Percentiles rank a stretch among this genome's conserved stretches.
phyloP scores from a whole-genome alignment of 495 filamentous ascomycete species.

The Podospora comata region DNA sequence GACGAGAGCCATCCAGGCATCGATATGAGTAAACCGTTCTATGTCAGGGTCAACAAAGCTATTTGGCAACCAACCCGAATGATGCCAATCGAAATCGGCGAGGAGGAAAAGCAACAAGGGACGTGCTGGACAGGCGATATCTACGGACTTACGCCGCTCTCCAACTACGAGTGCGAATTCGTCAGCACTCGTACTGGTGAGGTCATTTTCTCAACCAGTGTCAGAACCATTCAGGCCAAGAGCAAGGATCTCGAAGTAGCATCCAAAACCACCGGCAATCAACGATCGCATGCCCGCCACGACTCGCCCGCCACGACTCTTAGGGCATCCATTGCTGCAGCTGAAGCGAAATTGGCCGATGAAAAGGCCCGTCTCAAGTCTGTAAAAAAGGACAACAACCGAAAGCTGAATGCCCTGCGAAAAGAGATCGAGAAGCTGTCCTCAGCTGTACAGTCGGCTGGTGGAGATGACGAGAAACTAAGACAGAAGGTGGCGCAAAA shows the following conservation, averaged over 20 bases:
- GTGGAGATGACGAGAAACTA: conserved; percentile 77
- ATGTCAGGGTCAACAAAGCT: conserved; percentile 83
- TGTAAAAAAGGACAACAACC: conserved; percentile 74
- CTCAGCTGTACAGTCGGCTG: conserved; percentile 63
- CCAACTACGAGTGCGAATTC: conserved; percentile 83
- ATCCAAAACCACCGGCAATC: conserved; percentile 40
- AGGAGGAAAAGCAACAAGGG: conserved; percentile 44
- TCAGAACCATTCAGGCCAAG: conserved; percentile 73
- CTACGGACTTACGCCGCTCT: conserved; percentile 79
- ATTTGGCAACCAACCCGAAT: conserved; percentile 83
- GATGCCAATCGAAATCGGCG: conserved; percentile 53
- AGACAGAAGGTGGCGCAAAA: conserved; percentile 74
- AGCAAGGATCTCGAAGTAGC: conserved; percentile 58
- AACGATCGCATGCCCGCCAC: conserved; percentile 62
- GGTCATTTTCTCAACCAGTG: conserved; percentile 71
- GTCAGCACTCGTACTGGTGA: conserved; percentile 68
- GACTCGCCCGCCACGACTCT: conserved; percentile 88
- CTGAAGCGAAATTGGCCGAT: conserved; percentile 73
- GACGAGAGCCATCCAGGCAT: conserved; percentile 40
- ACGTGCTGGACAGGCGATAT: conserved; percentile 76
- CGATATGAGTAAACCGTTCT: conserved; percentile 72
- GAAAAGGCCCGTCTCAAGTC: conserved; percentile 71
- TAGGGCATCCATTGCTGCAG: conserved; percentile 78
- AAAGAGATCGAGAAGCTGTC: conserved; percentile 79
- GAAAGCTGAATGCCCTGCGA: conserved; percentile 61